Conservation (phyloP, 768 basidiomycete species). For the Dioszegia aurantiaca region DNA sequence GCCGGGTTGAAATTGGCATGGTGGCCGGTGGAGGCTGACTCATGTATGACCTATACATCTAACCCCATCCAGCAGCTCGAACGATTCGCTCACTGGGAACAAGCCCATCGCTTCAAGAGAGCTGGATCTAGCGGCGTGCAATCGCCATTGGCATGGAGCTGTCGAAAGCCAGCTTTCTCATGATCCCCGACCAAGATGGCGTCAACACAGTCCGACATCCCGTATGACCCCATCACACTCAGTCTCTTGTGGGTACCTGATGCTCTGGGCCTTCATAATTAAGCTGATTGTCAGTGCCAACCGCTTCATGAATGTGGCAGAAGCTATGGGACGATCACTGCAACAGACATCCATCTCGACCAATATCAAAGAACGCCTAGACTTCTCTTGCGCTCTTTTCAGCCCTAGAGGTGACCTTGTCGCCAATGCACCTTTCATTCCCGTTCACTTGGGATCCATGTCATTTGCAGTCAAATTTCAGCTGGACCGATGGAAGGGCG, state of each 20-base stretch:
- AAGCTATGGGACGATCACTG: slow-evolving; percentile 87
- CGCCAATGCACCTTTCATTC: slow-evolving; percentile 70
- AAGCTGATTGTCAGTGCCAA: slow-evolving; percentile 9
- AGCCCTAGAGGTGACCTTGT: slow-evolving; percentile 91
- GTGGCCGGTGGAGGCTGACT: too few species aligned
- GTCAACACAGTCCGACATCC: slow-evolving; percentile 11
- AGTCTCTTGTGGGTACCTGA: slow-evolving; percentile 29
- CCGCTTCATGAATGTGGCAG: slow-evolving; percentile 54
- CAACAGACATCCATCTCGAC: slow-evolving; percentile 89
- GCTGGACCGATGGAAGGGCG: slow-evolving; percentile 49
- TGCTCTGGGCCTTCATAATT: too few species aligned
- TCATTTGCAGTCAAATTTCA: slow-evolving; percentile 48
- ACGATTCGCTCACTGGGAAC: too few species aligned
- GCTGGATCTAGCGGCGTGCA: too few species aligned
- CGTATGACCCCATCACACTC: slow-evolving; percentile 39
- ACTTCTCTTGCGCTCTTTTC: slow-evolving; percentile 92
- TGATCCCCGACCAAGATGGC: background rate
- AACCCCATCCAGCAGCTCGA: too few species aligned
- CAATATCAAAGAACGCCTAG: slow-evolving; percentile 92
- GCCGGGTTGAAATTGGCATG: too few species aligned
- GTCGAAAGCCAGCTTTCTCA: too few species aligned
- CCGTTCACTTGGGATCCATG: slow-evolving; percentile 41
- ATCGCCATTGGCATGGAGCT: too few species aligned
- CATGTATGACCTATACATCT: too few species aligned
- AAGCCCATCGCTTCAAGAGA: too few species aligned